Conservation (phyloP, 352 stramenopile genomes). For the Elongisporangium senticosum region DNA sequence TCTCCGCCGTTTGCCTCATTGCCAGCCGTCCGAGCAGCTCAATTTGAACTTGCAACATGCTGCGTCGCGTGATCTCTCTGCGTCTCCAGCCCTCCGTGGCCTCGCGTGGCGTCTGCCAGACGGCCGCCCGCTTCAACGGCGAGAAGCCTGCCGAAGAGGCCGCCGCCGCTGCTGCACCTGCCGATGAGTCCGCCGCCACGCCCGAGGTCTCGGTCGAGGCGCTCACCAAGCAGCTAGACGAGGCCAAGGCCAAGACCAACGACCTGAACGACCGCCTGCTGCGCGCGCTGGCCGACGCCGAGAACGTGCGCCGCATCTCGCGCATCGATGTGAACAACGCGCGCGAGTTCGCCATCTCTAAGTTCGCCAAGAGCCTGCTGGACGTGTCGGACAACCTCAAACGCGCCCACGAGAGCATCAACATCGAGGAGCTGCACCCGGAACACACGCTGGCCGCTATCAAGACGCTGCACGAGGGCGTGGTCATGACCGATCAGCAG, state of each 20-base stretch:
- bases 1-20: not conserved
- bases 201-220: slow-evolving; percentile 23
- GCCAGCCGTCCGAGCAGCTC: not conserved
- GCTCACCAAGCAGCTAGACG: slow-evolving; percentile 62
- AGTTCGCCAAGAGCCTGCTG: slow-evolving; percentile 96
- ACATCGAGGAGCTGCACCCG: slow-evolving; percentile 64
- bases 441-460: slow-evolving; percentile 64
- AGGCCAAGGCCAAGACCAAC: slow-evolving; percentile 64
- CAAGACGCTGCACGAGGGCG: slow-evolving; percentile 69
- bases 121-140: slow-evolving; percentile 32
- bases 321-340: slow-evolving; percentile 91
- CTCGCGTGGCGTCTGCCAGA: slow-evolving; percentile 37
- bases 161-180: slow-evolving; percentile 7
- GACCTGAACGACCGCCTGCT: slow-evolving; percentile 86
- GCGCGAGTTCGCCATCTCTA: slow-evolving; percentile 93
- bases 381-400: slow-evolving; percentile 98
- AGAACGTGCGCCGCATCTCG: slow-evolving; percentile 96
- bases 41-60: not conserved
- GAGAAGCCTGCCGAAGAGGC: slow-evolving; percentile 40
- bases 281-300: slow-evolving; percentile 93
- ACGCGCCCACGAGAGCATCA: slow-evolving; percentile 89
- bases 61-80: not conserved
- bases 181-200: slow-evolving; percentile 8
- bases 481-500: slow-evolving; percentile 95
- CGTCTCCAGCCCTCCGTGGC: not conserved